phyloP scores from a whole-genome alignment of 768 basidiomycete genomes.

The Hygrocybe punicea region DNA sequence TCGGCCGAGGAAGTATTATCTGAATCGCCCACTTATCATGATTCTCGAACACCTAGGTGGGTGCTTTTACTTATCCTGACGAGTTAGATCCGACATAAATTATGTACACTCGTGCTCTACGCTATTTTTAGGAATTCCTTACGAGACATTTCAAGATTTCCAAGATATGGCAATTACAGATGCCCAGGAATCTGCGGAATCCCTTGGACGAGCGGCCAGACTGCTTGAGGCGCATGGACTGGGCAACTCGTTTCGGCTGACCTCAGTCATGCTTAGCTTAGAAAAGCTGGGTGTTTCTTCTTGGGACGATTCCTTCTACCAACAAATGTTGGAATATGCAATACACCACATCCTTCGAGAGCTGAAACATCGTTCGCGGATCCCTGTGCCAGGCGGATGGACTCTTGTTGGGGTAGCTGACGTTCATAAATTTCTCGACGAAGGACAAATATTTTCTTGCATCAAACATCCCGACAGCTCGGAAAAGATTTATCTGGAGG shows the following conservation, averaged over 20 bases:
- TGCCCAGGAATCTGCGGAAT: slow-evolving; percentile 42
- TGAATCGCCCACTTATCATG: slow-evolving; percentile 68
- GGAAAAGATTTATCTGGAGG: slow-evolving; percentile 46
- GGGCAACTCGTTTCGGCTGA: slow-evolving; percentile 52
- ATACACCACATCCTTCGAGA: slow-evolving; percentile 62
- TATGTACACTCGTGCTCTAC: not conserved
- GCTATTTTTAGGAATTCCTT: slow-evolving; percentile 42
- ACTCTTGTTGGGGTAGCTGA: slow-evolving; percentile 75
- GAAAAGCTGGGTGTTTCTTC: slow-evolving; percentile 45
- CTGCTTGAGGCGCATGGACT: slow-evolving; percentile 58
- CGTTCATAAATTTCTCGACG: slow-evolving; percentile 49
- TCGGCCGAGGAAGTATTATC: slow-evolving; percentile 52
- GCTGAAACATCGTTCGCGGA: slow-evolving; percentile 63
- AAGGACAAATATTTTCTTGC: slow-evolving; percentile 61
- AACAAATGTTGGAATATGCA: slow-evolving; percentile 50
- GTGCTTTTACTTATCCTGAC: not conserved
- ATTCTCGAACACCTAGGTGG: slow-evolving; percentile 48
- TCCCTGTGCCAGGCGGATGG: slow-evolving; percentile 60
- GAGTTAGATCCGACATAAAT: not conserved
- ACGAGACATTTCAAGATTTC: slow-evolving; percentile 48
- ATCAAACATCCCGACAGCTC: slow-evolving; percentile 42
- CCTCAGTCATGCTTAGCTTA: slow-evolving; percentile 50
- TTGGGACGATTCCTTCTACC: slow-evolving; percentile 45
- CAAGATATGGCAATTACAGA: slow-evolving; percentile 52
- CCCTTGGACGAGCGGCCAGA: slow-evolving; percentile 43